Base-by-base conservation (phyloP, 768 basidiomycete species). In the Floccularia luteovirens region DNA sequence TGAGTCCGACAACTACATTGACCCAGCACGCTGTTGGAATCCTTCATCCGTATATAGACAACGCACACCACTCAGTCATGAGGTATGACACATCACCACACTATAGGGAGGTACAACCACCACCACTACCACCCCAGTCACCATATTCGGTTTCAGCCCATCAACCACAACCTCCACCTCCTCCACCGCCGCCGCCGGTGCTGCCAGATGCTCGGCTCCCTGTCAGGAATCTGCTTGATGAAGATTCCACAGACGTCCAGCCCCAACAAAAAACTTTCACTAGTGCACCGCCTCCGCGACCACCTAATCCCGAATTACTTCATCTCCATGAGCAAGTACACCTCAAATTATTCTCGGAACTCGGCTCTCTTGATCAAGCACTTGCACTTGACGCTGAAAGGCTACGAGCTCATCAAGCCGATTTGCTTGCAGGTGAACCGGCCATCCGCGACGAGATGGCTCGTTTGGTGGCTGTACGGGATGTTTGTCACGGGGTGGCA, bases 391-490 rank as follows among this genome's bases (percentile, higher is more conserved):
- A 89, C 57, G 68, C 77, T 38, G 82, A 89, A 57, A 75, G 83
- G 33, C 68, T 96, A 41, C 79, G 83, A 31, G 77, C 84, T 31
- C 79, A 92, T 48, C 85, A 90, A 52, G 61, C 75, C 28, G 91
- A 97, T 64, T 77, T 98, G 48, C 74, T 85, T 34, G 75, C 82
- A 43, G 96, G 93, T 3, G 86, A 85, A 58, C 92, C 94, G 31
- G 94, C 94, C 7, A 88, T 99, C 46, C 77, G 80, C 38, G 96
- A 99, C 63, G 96, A 99, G 66, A 94, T 91, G 88, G 87, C 80
- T 2, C 74, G 96, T 12, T 69, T 99, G 27, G 86, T 89, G 63
- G 94, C 93, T 16, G 96, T 99, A 19, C 70, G 82, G 41, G 87
- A 87, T 52, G 93, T 99, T 20, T 98, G 96, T 61, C 72, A 68